Evolutionary conservation across 345 rosid species (phyloP), one percentile per base, ranked within the genome.

Genomic region (Excoecaria cochinchinensis): DNA sequence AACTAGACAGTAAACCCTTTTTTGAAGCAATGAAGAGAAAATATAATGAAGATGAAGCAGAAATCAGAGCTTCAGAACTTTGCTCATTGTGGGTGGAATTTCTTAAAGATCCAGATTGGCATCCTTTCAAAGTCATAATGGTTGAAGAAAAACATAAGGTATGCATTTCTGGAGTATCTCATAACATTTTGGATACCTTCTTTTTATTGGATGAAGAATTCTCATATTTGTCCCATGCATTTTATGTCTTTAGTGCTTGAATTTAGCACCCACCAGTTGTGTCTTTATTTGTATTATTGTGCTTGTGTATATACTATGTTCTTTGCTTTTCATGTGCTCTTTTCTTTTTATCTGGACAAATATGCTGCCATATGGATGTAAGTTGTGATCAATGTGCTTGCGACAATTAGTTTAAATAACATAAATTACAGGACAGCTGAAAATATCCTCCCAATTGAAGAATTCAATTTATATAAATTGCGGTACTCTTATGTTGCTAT

Each of bases 71-170:
- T 53, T 83, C 89, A 0, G 92, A 89, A 75, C 75, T 91, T 70
- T 91, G 94, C 88, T 91, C 97, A 24, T 84, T 93, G 70, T 93
- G 98, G 99, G 97, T 80, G 79, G 99, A 93, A 83, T 86, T 89
- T 87, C 91, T 95, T 13, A 93, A 87, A 86, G 98, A 93, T 82
- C 92, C 97, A 65, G 87, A 89, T 76, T 95, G 99, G 99, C 97
- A 93, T 87, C 98, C 99, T 69, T 90, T 93, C 77, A 91, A 85
- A 80, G 69, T 80, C 75, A 78, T 86, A 21, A 83, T 67, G 73
- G 85, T 81, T 65, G 87, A 85, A 9, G 99, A 81, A 51, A 83
- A 83, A 66, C n/a, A 81, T 77, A 78, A 83, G 99, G 98, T 95
- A 76, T 80, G 80, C 64, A 21, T 72, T 84, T 72, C 60, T 6